These are phyloP conservation scores for Avena eriantha DNA, from an alignment of 176 grass and related monocot genomes.

Conservation along the genomic window DNA sequence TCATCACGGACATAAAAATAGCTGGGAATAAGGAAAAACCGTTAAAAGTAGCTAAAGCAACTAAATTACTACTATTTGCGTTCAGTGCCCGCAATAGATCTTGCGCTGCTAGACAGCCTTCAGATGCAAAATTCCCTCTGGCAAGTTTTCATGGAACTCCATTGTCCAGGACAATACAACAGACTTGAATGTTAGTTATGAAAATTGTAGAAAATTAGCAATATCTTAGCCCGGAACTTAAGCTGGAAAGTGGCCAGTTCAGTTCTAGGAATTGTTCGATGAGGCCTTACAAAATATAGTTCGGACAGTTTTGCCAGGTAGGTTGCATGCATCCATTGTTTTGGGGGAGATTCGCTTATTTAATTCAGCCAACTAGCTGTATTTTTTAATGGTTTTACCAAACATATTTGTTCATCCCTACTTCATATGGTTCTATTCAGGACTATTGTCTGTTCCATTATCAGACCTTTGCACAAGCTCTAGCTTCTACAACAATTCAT, in stretches of 20 bases:
- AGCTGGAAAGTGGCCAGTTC: not conserved
- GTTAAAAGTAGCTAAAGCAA: not conserved
- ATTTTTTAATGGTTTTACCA: not conserved
- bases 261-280: not conserved
- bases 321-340: not conserved
- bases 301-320: not conserved
- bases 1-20: not conserved
- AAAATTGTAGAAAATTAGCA: not conserved
- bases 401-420: not conserved
- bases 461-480: not conserved
- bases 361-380: not conserved
- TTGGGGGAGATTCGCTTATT: not conserved
- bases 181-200: not conserved
- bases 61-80: not conserved
- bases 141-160: not conserved
- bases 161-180: not conserved
- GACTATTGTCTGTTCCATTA: not conserved
- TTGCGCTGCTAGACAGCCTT: conserved; percentile 5
- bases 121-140: not conserved
- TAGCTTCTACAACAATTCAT: conserved; percentile 12
- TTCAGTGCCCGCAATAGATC: not conserved
- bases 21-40: not conserved
- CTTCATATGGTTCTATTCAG: not conserved
- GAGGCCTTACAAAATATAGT: not conserved
- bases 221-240: not conserved